Base-by-base conservation (phyloP, 106 monocot species). In the Posidonia australis region DNA sequence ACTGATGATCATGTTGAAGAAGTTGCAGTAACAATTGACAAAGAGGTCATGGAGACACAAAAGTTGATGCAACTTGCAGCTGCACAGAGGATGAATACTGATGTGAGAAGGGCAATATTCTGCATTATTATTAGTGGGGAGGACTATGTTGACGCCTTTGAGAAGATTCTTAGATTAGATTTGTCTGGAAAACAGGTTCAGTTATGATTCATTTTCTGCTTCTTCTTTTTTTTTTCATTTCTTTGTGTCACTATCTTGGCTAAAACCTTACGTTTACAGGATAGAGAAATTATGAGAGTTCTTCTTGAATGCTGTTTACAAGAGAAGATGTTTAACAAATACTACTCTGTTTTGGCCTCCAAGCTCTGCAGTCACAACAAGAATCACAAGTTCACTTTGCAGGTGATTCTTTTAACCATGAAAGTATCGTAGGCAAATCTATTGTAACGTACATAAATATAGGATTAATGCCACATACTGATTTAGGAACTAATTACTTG, bases 111-210 rank as follows among this genome's bases (percentile, higher is more conserved):
- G 68, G 98, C 91, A 44, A 87, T 98, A 23, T 98, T 98, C 64
- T 91, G 82, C 62, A 82, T 98, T 58, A 91, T 91, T 18, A 91
- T 98, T 84, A 98, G 87, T 30, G 98, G 67, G 10, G 98, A 98
- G 75, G 98, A 91, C 64, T 98, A 98, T 51, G 12, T 98, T 14
- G 91, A 98, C 83, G 82, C 91, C 43, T 91, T 98, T 78, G 98
- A 91, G 82, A 91, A 91, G 79, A 78, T 98, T 70, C 65, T 98
- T 48, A 78, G 79, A 60, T 70, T 91, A 19, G 77, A 81, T 74
- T 69, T 98, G 61, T 77, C 87, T 64, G 98, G 98, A 58, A 91
- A 98, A 70, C 90, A 88, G 91, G 98, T 90, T 3, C 56, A 20
- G 18, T 48, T 1, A 57, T 54, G 5, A 22, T 44, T 45, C 24